Conservation (phyloP, 192 early-diverging fungal species). For the Coemansia sp. region DNA sequence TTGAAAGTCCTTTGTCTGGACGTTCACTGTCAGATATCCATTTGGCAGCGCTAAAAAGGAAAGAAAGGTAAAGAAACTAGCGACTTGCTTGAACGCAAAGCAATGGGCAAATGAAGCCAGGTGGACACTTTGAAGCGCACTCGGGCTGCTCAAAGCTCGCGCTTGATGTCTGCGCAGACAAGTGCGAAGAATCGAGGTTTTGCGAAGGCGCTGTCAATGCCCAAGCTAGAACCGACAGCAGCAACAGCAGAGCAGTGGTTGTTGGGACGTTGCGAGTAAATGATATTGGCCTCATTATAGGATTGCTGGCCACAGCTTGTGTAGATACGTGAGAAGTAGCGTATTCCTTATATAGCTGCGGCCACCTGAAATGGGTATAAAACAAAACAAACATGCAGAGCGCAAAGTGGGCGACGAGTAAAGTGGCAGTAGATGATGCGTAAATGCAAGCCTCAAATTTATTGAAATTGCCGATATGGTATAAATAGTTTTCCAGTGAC, state of each 20-base stretch:
- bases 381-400: not conserved
- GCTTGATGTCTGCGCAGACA: not conserved
- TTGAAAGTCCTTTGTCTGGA: not conserved
- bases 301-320: not conserved
- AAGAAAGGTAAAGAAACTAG: not conserved
- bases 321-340: not conserved
- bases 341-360: not conserved
- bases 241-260: not conserved
- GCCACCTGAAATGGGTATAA: not conserved
- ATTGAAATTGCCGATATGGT: not conserved
- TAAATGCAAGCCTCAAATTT: constrained; percentile 2
- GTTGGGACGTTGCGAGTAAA: not conserved
- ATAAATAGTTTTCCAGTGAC: not conserved
- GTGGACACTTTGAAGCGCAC: constrained; percentile 4
- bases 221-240: not conserved
- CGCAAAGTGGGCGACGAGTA: not conserved
- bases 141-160: not conserved
- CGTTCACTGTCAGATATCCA: not conserved
- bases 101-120: not conserved
- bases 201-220: not conserved
- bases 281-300: not conserved
- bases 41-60: not conserved
- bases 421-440: not conserved
- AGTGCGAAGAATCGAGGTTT: not conserved
- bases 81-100: not conserved